Percentiles rank a stretch among this genome's conserved stretches.
phyloP scores from a whole-genome alignment of 345 rosid species.

The Stellera chamaejasme region DNA sequence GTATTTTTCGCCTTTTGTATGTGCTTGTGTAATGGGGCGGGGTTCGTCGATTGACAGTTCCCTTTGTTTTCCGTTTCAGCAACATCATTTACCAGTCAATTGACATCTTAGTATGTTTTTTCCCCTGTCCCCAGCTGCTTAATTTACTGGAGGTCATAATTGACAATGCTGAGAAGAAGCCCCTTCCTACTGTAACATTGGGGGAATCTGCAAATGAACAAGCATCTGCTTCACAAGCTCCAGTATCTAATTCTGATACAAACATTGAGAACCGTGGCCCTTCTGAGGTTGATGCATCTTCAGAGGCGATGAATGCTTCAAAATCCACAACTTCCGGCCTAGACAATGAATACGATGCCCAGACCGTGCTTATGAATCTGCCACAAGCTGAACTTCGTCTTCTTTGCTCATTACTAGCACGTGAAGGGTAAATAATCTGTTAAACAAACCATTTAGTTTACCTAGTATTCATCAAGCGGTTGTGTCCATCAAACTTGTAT shows the following conservation, averaged over 20 bases:
- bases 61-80: not conserved
- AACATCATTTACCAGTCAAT: not conserved
- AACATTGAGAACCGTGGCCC: conserved; percentile 32
- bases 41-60: not conserved
- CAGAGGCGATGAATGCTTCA: conserved; percentile 28
- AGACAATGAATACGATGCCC: conserved; percentile 52
- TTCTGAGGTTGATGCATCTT: conserved; percentile 27
- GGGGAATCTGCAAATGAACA: conserved; percentile 35
- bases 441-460: too few species aligned
- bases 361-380: conserved; percentile 49
- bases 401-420: conserved; percentile 87
- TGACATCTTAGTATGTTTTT: conserved; percentile 2
- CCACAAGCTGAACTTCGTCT: conserved; percentile 77
- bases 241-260: conserved; percentile 29
- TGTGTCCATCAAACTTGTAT: too few species aligned
- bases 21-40: not conserved
- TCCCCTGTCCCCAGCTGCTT: conserved; percentile 54
- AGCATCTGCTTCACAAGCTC: conserved; percentile 28
- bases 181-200: conserved; percentile 37
- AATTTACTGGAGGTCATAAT: conserved; percentile 83
- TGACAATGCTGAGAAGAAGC: conserved; percentile 60
- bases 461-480: too few species aligned
- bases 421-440: conserved; percentile 60
- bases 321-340: conserved; percentile 31
- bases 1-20: conserved; percentile 4